phyloP scores from a whole-genome alignment of 73 alveolate genomes.

The Blepharisma stoltei region DNA sequence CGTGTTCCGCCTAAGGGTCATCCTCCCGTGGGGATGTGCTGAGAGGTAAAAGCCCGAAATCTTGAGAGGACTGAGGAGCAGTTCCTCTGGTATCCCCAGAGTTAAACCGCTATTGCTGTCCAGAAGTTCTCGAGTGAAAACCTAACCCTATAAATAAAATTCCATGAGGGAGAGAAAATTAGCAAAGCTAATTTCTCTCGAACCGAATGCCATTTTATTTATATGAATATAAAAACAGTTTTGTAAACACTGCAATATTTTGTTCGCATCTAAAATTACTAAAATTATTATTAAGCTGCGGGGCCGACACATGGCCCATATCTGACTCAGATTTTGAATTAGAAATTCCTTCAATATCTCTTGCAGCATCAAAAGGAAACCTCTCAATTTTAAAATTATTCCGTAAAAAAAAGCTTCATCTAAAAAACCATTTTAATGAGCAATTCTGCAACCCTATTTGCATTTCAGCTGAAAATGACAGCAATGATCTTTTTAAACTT shows the following conservation, averaged over 20 bases:
- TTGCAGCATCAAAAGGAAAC: slow-evolving; percentile 3
- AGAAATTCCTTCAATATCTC: slow-evolving; percentile 21
- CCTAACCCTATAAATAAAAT: no score
- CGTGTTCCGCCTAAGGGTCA: no score
- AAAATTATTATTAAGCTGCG: background rate
- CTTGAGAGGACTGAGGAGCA: no score
- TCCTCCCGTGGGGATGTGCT: no score
- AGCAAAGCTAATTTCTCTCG: no score
- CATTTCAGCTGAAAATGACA: background rate
- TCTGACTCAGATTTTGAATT: background rate
- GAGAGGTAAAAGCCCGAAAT: no score
- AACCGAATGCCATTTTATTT: no score
- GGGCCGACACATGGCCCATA: background rate
- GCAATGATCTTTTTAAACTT: background rate
- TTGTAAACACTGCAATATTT: slow-evolving; percentile 11
- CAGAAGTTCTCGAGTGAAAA: no score
- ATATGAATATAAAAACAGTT: background rate
- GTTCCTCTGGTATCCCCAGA: no score
- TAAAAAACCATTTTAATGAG: background rate
- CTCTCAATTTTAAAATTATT: background rate
- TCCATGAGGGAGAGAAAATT: no score
- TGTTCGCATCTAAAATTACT: background rate
- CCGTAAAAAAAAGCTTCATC: background rate
- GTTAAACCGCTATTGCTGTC: no score
- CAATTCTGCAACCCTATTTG: slow-evolving; percentile 21